Base-by-base conservation (phyloP, 2,329 filamentous ascomycete species). In the Fusarium fracticaudum region DNA sequence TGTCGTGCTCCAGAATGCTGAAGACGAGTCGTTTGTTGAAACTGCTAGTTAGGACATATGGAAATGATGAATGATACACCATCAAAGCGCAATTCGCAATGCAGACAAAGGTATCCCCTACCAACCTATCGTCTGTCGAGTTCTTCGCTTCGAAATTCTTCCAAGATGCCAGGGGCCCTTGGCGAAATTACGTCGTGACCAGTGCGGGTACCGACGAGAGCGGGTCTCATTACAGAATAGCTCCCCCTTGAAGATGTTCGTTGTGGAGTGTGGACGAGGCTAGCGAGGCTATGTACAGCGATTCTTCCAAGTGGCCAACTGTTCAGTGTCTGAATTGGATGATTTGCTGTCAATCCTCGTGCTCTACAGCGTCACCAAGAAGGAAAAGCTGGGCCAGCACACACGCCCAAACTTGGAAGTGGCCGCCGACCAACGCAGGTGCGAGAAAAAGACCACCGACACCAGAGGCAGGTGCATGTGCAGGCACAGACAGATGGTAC, bases 111-210 rank as follows among this genome's bases (percentile, higher is more conserved):
- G 69, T 71, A 68, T 63, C 35, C 43, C 62, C 41, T 53, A 53
- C 33, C 50, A 53, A 12, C 33, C n/a, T 48, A 67, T 60, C 69
- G 12, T 47, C 63, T 24, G 58, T 67, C 50, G 44, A 70, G 50
- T 66, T 53, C 48, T 51, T 69, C 26, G 58, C 58, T 69, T 69
- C 58, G 38, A 60, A 63, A 66, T 66, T 70, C 51, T 71, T 54
- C 60, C 66, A 71, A 66, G 67, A 48, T 67, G 26, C 67, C 44
- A 66, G 67, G 59, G 50, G 62, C 67, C 73, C 71, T 70, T 78
- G 75, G 61, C 71, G 76, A 78, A 71, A 78, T 78, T 78, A 77
- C 75, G 69, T 75, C 72, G 75, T 73, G 71, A 65, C 64, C 75
- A 76, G 73, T 78, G 75, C 75, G 71, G 67, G 69, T 75, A 69